Evolutionary conservation across 768 basidiomycete genomes (phyloP).

Genomic region (Mycena metata): DNA sequence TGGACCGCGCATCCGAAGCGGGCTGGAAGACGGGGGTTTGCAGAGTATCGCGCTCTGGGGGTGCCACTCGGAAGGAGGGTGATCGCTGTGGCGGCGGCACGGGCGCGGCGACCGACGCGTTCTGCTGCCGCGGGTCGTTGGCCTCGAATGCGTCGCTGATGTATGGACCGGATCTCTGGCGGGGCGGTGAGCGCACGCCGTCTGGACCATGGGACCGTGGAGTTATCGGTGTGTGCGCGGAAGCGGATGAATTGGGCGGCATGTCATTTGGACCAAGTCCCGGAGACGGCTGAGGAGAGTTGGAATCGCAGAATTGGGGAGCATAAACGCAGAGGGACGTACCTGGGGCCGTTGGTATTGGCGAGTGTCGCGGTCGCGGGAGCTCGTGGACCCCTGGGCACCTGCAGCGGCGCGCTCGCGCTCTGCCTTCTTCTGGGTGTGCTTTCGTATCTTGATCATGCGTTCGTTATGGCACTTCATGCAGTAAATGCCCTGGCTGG

Average conservation of each 20-base stretch:
- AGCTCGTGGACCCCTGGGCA: constrained; percentile 57
- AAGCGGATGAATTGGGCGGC: constrained; percentile 14
- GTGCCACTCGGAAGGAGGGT: constrained; percentile 59
- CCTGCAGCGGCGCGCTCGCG: constrained; percentile 63
- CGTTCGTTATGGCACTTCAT: constrained; percentile 99
- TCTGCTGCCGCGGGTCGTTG: constrained; percentile 36
- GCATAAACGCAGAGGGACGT: constrained; percentile 42
- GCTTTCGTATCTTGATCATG: constrained; percentile 91
- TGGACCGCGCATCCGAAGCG: constrained; percentile 31
- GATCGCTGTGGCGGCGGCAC: constrained; percentile 47
- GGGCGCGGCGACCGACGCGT: constrained; percentile 37
- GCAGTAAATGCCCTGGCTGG: constrained; percentile 97
- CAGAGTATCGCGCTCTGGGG: constrained; percentile 44
- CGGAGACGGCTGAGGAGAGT: constrained; percentile 33
- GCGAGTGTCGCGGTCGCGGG: constrained; percentile 56
- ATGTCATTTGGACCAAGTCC: constrained; percentile 27
- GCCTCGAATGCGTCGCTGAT: constrained; percentile 55
- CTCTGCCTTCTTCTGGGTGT: constrained; percentile 90
- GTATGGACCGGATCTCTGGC: constrained; percentile 49
- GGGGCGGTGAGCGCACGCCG: constrained; percentile 45
- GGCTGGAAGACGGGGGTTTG: constrained; percentile 38
- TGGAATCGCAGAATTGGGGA: neutral
- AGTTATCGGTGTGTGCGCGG: constrained; percentile 18
- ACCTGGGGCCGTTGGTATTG: constrained; percentile 59
- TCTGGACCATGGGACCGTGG: constrained; percentile 31